Base-by-base conservation (phyloP, 116 monocot genomes). In the Zostera marina region DNA sequence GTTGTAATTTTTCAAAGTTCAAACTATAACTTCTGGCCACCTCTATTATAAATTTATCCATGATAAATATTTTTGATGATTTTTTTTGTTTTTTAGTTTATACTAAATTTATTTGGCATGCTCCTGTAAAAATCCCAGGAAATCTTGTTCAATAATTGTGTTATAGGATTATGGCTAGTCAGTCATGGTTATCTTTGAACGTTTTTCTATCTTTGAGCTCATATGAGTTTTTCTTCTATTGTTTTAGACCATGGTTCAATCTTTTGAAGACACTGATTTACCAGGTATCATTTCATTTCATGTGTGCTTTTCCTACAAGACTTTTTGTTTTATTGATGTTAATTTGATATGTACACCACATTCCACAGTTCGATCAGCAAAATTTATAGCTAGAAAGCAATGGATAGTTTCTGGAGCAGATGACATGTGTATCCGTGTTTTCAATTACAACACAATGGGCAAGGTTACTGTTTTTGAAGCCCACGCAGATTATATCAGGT, bases 391-490 rank as follows among this genome's bases (percentile, higher is more conserved):
- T 63, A 78, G 93, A 42, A 87, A 93, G 26, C 88, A 93, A 54
- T 93, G 93, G 88, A 62, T 93, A 69, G 93, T 93, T 23, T 81
- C 84, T 61, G 88, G 93, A 66, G 88, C 88, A 58, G 88, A 93
- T 74, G 84, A 87, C 59, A 93, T 93, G 93, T 81, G 79, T 70
- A 87, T 88, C 40, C 84, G 88, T 41, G 81, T 93, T 20, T 88
- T 87, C 64, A 93, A 93, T 64, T 93, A 93, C 53, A 93, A 93
- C 53, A 88, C 93, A 57, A 84, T 87, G 87, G 93, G 88, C 53
- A 93, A 88, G 54, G 81, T 87, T 38, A 88, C 84, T 56, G 84
- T 75, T 32, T 93, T 93, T 69, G 87, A 87, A 66, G 88, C 88
- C 40, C 92, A 93, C 68, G 88, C 87, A 43, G 87, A 93, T 75